phyloP scores from a whole-genome alignment of 164 flowering plant genomes.

The Stephania yunnanensis region DNA sequence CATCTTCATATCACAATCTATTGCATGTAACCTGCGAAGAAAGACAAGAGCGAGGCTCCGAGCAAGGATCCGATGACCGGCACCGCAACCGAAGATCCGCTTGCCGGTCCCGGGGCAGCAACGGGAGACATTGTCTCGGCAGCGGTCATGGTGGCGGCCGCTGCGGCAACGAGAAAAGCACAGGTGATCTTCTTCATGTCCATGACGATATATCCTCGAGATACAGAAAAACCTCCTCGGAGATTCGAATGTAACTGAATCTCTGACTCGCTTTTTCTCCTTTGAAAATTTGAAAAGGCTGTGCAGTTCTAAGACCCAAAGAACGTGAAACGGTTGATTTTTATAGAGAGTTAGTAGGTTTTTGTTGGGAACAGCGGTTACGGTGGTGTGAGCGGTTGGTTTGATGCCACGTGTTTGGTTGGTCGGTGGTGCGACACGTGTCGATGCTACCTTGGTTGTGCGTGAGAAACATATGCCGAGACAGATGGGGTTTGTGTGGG shows the following conservation, averaged over 20 bases:
- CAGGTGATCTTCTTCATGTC: slow-evolving; percentile 52
- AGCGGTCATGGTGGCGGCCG: slow-evolving; percentile 29
- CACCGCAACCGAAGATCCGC: slow-evolving; percentile 14
- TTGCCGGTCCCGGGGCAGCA: slow-evolving; percentile 18
- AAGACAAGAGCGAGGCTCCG: slow-evolving; percentile 33
- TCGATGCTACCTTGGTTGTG: background rate
- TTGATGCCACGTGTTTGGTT: background rate
- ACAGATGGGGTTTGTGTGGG: no score
- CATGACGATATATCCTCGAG: slow-evolving; percentile 22
- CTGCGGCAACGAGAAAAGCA: slow-evolving; percentile 42
- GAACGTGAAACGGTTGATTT: background rate
- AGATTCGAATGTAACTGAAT: background rate
- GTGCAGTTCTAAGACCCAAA: background rate
- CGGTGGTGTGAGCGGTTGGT: background rate
- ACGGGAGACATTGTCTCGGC: slow-evolving; percentile 6
- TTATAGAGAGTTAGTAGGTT: background rate
- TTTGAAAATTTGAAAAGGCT: no score
- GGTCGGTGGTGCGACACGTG: background rate
- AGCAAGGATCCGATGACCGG: slow-evolving; percentile 29
- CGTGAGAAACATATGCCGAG: background rate
- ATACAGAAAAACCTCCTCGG: slow-evolving; percentile 10
- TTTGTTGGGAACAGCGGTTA: background rate
- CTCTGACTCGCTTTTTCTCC: background rate
- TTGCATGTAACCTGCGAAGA: slow-evolving; percentile 30
- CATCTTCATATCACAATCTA: slow-evolving; percentile 1